phyloP scores from a whole-genome alignment of 2,329 filamentous ascomycete genomes.

The Hypoxylon sp. region DNA sequence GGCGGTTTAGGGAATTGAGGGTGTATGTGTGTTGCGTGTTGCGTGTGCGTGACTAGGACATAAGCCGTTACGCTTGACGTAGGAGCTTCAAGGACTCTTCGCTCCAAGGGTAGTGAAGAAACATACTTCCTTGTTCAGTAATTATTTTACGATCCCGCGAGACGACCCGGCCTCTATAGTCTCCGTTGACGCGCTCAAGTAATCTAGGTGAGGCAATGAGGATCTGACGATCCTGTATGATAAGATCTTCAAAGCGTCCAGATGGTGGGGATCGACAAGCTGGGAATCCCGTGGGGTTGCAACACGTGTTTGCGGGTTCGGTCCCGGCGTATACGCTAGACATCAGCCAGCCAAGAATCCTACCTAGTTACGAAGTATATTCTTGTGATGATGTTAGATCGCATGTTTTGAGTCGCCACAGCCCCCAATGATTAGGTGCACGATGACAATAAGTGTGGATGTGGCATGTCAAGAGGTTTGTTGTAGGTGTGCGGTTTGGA shows the following conservation, averaged over 20 bases:
- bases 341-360: conserved; percentile 19
- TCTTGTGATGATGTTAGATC: conserved; percentile 4
- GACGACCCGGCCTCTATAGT: neutral
- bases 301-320: conserved; percentile 25
- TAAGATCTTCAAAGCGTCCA: conserved; percentile 19
- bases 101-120: conserved; percentile 7
- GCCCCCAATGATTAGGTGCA: neutral
- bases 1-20: conserved; percentile 7
- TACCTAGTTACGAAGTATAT: conserved; percentile 10
- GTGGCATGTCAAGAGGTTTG: neutral
- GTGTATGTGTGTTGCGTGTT: conserved; percentile 4
- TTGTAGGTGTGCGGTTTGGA: too few species aligned
- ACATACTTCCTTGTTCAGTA: conserved; percentile 29
- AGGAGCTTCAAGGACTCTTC: neutral
- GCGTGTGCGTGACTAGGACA: conserved; percentile 4
- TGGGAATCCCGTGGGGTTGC: conserved; percentile 20
- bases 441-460: neutral
- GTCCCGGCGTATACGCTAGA: conserved; percentile 1
- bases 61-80: neutral
- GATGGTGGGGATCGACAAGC: conserved; percentile 4
- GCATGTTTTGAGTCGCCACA: conserved; percentile 9
- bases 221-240: conserved; percentile 31
- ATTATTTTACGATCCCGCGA: conserved; percentile 1
- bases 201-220: conserved; percentile 27
- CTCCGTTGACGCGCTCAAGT: neutral